Evolutionary conservation across 2,329 filamentous ascomycete genomes (phyloP).

Genomic region (Thelonectria discophora): DNA sequence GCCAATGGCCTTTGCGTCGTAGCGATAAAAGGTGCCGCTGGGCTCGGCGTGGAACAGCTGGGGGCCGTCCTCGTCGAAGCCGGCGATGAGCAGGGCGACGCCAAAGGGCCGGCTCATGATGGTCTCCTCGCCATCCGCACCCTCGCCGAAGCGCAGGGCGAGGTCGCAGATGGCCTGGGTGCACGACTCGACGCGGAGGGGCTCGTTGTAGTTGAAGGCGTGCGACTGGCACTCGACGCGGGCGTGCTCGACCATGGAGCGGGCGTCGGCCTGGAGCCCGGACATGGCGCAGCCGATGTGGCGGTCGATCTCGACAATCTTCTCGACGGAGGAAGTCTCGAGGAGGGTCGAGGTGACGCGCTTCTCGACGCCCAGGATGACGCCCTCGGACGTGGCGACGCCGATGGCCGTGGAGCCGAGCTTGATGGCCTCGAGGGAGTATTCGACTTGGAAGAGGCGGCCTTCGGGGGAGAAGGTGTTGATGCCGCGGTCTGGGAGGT

Average conservation of each 20-base stretch:
- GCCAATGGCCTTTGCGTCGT: constrained; percentile 98
- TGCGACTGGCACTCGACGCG: constrained; percentile 98
- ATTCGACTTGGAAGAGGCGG: constrained; percentile 99
- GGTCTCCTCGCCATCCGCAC: constrained; percentile 96
- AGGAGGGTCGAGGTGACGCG: constrained; percentile 97
- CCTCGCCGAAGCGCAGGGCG: constrained; percentile 94
- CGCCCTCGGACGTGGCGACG: constrained; percentile 92
- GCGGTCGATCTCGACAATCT: constrained; percentile 99
- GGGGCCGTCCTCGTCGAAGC: constrained; percentile 96
- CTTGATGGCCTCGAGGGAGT: constrained; percentile 99
- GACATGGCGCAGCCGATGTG: constrained; percentile 99
- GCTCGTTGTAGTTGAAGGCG: constrained; percentile 97
- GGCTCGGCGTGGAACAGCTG: constrained; percentile 98
- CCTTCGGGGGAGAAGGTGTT: constrained; percentile 99
- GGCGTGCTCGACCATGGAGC: constrained; percentile 98
- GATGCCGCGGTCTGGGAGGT: constrained; percentile 85
- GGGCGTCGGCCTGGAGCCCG: constrained; percentile 94
- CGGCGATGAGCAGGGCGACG: constrained; percentile 94
- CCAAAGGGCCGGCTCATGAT: constrained; percentile 98
- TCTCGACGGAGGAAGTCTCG: constrained; percentile 97
- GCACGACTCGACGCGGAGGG: constrained; percentile 93
- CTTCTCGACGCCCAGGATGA: constrained; percentile 98
- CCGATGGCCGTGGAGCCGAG: constrained; percentile 98
- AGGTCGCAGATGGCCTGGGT: constrained; percentile 99
- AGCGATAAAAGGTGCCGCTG: constrained; percentile 97